Percentiles rank a stretch among this genome's conserved stretches.
phyloP scores from a whole-genome alignment of 352 stramenopile species.

The Globisporangium takayamanum region DNA sequence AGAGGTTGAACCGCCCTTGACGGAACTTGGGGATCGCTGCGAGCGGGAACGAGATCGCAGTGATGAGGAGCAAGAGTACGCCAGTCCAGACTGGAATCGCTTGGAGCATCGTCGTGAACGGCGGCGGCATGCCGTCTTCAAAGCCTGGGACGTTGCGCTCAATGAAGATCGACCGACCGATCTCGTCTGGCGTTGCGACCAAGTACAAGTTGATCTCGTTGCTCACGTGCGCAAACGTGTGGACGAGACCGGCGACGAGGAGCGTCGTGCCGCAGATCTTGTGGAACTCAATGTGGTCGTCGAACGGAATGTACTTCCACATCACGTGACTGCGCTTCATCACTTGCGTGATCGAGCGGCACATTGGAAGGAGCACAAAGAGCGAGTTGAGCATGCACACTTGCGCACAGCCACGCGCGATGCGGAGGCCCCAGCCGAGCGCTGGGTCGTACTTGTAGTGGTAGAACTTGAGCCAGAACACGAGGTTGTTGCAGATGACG shows the following conservation, averaged over 20 bases:
- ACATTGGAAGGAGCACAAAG: slow-evolving; percentile 77
- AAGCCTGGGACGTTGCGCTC: slow-evolving; percentile 43
- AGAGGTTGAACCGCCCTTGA: slow-evolving; percentile 71
- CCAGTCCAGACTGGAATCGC: slow-evolving; percentile 64
- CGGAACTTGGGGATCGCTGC: slow-evolving; percentile 69
- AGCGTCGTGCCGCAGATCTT: slow-evolving; percentile 63
- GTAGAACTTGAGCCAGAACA: slow-evolving; percentile 74
- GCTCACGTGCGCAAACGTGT: slow-evolving; percentile 56
- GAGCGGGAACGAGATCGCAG: slow-evolving; percentile 57
- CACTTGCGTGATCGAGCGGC: slow-evolving; percentile 63
- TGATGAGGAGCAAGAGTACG: slow-evolving; percentile 61
- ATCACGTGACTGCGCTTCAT: slow-evolving; percentile 59
- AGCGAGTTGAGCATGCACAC: slow-evolving; percentile 72
- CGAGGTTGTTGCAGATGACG: slow-evolving; percentile 51
- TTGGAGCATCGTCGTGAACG: slow-evolving; percentile 64
- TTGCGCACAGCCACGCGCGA: slow-evolving; percentile 67
- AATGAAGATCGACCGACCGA: slow-evolving; percentile 54
- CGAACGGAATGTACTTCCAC: slow-evolving; percentile 74
- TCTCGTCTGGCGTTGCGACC: slow-evolving; percentile 51
- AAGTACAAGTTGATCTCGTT: slow-evolving; percentile 74
- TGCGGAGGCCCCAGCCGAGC: slow-evolving; percentile 62
- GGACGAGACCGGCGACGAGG: slow-evolving; percentile 48
- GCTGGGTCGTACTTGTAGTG: slow-evolving; percentile 67
- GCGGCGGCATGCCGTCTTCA: slow-evolving; percentile 32
- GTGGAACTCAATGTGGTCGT: slow-evolving; percentile 77